Evolutionary conservation across 306 rosid genomes (phyloP), one percentile per base, ranked within the genome.

Genomic region (Citrullus colocynthis): DNA sequence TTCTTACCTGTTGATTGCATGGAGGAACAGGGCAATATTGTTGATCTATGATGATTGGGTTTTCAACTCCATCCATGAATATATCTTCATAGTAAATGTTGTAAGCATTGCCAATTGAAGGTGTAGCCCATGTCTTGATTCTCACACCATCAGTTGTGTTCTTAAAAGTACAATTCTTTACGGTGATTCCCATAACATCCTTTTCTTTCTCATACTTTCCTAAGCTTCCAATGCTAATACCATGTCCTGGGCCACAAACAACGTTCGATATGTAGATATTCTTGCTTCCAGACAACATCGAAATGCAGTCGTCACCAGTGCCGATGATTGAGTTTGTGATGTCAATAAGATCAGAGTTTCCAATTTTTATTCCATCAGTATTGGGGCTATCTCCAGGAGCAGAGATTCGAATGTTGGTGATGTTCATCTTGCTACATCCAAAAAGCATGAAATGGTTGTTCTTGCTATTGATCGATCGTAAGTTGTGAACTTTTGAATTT

Each of bases 351-450:
- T 45, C 1, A 1, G 96, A 87, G 20, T 0, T 20, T 2, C 84
- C 87, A 0, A 90, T 90, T 70, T 92, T 92, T 54, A 90, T 92
- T 48, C 96, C 97, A 24, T 92, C 97, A 0, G 97, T 90, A 85
- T 92, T 92, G 1, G 89, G 90, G 37, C 93, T 92, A 1, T 87
- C 63, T 0, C 0, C 39, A 0, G 96, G 96, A 5, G 93, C 85
- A 0, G 81, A 49, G 65, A 92, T 11, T 11, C 18, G 76, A 17
- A 88, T 32, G 6, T 73, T 67, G 30, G 58, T 81, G 6, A 92
- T 6, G 20, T n/a, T 83, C 62, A 93, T 67, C 72, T 87, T 79
- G 30, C 55, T 59, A 82, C 96, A 78, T 2, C 58, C 88, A 41
- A 30, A 90, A 9, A 87, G 1, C 18, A 36, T 18, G 74, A 90